Evolutionary conservation across 2,329 filamentous ascomycete species (phyloP).

Genomic region (Davidsoniella virescens): DNA sequence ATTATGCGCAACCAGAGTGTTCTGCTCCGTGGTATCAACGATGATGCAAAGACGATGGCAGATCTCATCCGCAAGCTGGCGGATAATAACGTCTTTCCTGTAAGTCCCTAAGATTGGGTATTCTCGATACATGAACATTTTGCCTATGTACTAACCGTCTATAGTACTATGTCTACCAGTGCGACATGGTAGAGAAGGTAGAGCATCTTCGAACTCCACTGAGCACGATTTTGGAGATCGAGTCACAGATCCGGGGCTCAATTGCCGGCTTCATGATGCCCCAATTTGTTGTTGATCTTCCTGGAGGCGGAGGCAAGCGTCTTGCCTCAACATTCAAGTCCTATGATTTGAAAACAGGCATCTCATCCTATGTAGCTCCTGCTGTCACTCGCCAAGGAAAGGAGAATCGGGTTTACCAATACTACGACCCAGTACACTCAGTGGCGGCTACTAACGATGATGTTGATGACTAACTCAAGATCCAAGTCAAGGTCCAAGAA

Average conservation of each 20-base stretch:
- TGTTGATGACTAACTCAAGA: not conserved
- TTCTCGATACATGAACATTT: not conserved
- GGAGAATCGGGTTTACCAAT: conserved; percentile 34
- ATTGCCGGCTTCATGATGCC: conserved; percentile 48
- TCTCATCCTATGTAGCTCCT: conserved; percentile 40
- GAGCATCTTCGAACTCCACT: conserved; percentile 49
- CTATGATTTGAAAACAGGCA: conserved; percentile 36
- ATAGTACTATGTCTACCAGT: conserved; percentile 50
- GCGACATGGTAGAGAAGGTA: conserved; percentile 42
- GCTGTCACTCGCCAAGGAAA: conserved; percentile 31
- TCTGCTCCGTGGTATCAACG: conserved; percentile 42
- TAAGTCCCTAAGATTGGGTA: conserved; percentile 19
- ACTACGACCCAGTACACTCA: conserved; percentile 34
- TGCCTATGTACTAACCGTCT: too few species aligned
- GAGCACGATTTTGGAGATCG: conserved; percentile 39
- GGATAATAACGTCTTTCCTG: conserved; percentile 40
- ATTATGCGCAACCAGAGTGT: conserved; percentile 39
- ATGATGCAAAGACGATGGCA: conserved; percentile 35
- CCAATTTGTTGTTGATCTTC: conserved; percentile 46
- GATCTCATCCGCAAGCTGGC: conserved; percentile 36
- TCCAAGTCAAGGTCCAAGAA: too few species aligned
- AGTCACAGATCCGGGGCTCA: conserved; percentile 39
- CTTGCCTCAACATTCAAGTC: conserved; percentile 34
- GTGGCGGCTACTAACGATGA: not conserved
- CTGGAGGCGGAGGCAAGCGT: conserved; percentile 46